phyloP scores from a whole-genome alignment of 495 filamentous ascomycete genomes.

The Recurvomyces mirabilis region DNA sequence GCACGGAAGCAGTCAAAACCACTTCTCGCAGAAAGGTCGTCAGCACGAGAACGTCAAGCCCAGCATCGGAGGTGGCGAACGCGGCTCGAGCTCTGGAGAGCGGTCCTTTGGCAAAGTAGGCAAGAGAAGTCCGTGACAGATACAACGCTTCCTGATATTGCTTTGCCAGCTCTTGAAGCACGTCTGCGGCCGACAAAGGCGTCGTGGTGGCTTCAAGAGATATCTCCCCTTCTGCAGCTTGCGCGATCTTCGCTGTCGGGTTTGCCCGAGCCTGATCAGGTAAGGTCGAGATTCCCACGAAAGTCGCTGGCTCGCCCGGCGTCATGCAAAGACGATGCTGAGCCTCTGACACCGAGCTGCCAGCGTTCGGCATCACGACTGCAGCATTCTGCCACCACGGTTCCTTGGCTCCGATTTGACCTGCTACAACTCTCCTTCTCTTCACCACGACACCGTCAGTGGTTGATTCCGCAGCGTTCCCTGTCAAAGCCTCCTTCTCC shows the following conservation, averaged over 20 bases:
- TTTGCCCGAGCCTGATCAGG: too few relatives aligned
- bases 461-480: too few relatives aligned
- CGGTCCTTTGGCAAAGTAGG: slow-evolving; percentile 95
- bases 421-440: slow-evolving; percentile 27
- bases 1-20: slow-evolving; percentile 57
- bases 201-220: neutral
- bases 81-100: slow-evolving; percentile 74
- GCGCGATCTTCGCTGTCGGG: too few relatives aligned
- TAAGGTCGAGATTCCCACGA: too few relatives aligned
- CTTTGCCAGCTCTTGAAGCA: slow-evolving; percentile 51
- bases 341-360: neutral
- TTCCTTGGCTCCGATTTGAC: slow-evolving; percentile 13
- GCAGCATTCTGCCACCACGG: slow-evolving; percentile 16
- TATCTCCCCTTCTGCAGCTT: neutral
- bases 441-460: too few relatives aligned
- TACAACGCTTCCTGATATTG: slow-evolving; percentile 89
- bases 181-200: slow-evolving; percentile 26
- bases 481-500: slow-evolving; percentile 33
- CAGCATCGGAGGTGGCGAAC: slow-evolving; percentile 45
- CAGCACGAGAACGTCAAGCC: slow-evolving; percentile 37
- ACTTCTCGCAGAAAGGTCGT: slow-evolving; percentile 58
- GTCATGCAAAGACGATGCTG: too few relatives aligned
- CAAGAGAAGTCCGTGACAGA: slow-evolving; percentile 81
- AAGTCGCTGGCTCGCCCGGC: too few relatives aligned
- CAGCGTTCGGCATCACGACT: slow-evolving; percentile 1